Base-by-base conservation (phyloP, 75 land plant species). In the Selaginella tamariscina region DNA sequence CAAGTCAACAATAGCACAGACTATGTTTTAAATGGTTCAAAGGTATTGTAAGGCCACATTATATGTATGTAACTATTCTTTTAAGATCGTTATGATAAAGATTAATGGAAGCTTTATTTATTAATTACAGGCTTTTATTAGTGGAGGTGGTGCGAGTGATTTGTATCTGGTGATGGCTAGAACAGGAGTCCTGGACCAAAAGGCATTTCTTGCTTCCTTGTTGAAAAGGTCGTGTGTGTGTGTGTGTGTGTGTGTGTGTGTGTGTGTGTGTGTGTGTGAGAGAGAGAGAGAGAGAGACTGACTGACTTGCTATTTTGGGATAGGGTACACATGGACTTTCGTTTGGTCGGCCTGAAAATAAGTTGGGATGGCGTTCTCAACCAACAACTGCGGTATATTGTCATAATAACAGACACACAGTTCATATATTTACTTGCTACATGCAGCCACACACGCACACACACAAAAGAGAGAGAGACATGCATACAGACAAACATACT, bases 101-200 rank as follows among this genome's bases (percentile, higher is more conserved):
- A n/a, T n/a, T n/a, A 27, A 11, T 27, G 26, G 13, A 23, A 68
- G 56, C 54, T 2, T 21, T 69, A n/a, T 70, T 22, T 31, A 0
- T 56, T 70, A 54, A 63, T 74, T n/a, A 11, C 76, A 78, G 80
- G 80, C 80, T 11, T 78, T 78, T 57, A 74, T 78, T 64, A 78
- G 80, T 62, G 80, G 80, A 26, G 80, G 80, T 32, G 65, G 80
- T 66, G 77, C 65, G 13, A 78, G 80, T 70, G 80, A 78, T 55
- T 30, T 78, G 5, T 78, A 78, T 56, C 44, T 78, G 72, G 69
- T 78, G 26, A 78, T 78, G 80, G 80, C 77, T 56, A 72, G 80
- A 29, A 78, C 80, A 33, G 80, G 80, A 29, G 73, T 11, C 30
- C 65, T 55, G 24, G 77, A n/a, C 73, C 80, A 20, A 78, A 78